A percentile compares a stretch with the other conserved stretches of the same genome.
These are phyloP conservation scores for Singerocomus inundabilis DNA, from an alignment of 1,284 basidiomycete genomes.

Conservation along the genomic window DNA sequence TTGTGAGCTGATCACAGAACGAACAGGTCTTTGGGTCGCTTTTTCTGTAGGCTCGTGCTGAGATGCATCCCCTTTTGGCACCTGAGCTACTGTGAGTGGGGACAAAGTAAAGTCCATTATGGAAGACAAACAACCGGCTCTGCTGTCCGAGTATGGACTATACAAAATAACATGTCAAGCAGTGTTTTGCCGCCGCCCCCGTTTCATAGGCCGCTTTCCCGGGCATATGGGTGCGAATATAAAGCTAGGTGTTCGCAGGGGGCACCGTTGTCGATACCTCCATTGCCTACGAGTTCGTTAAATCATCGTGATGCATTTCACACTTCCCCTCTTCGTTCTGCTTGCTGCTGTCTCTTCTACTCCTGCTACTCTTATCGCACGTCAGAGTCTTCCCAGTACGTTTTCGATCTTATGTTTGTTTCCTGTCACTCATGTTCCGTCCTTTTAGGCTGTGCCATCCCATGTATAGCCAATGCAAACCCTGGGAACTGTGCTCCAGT, in stretches of 20 bases:
- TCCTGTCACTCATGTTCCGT: neutral
- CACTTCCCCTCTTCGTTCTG: slow-evolving; percentile 40
- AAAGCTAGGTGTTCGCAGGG: neutral
- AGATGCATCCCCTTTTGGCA: neutral
- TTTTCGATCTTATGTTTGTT: neutral
- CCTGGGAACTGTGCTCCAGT: slow-evolving; percentile 40
- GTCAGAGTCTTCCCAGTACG: slow-evolving; percentile 41
- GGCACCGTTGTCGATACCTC: too few relatives aligned
- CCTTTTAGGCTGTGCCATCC: slow-evolving; percentile 44
- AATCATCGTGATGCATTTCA: slow-evolving; percentile 53
- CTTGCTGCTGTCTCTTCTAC: slow-evolving; percentile 41
- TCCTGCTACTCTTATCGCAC: slow-evolving; percentile 36
- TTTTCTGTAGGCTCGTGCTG: too few relatives aligned
- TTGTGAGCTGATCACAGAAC: too few relatives aligned
- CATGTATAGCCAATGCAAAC: slow-evolving; percentile 45
- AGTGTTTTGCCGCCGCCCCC: neutral
- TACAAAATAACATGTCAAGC: neutral
- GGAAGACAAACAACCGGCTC: neutral
- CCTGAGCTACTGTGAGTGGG: too few relatives aligned
- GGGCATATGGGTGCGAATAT: neutral
- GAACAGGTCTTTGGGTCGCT: too few relatives aligned
- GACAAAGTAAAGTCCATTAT: neutral
- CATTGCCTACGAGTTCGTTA: neutral
- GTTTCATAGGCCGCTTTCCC: neutral
- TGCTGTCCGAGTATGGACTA: too few relatives aligned